phyloP scores from a whole-genome alignment of 2,329 filamentous ascomycete species.

The Waltergamsia citrina region DNA sequence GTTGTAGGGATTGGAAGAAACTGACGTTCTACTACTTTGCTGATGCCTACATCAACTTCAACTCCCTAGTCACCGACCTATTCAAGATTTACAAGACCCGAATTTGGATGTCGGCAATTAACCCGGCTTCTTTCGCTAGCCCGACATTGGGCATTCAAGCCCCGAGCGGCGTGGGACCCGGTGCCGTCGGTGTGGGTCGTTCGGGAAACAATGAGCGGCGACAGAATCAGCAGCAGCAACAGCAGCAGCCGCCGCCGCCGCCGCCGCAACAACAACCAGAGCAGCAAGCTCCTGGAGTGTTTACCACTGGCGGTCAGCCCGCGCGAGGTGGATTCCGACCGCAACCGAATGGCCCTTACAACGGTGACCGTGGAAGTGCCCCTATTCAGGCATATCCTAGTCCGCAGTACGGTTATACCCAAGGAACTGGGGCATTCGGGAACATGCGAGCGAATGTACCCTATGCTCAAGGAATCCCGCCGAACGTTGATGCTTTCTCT shows the following conservation, averaged over 20 bases:
- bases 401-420: constrained; percentile 23
- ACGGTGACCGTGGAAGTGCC: constrained; percentile 1
- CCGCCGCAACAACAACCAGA: constrained; percentile 16
- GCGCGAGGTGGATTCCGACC: constrained; percentile 29
- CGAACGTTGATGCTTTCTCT: constrained; percentile 18
- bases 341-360: constrained; percentile 22
- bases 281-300: constrained; percentile 10
- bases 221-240: constrained; percentile 22
- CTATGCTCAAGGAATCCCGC: constrained; percentile 17
- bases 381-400: constrained; percentile 20
- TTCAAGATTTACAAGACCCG: constrained; percentile 99
- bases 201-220: constrained; percentile 34
- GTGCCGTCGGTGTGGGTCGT: constrained; percentile 51
- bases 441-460: constrained; percentile 18
- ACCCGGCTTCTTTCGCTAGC: constrained; percentile 88
- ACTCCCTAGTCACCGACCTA: constrained; percentile 88
- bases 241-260: constrained; percentile 21
- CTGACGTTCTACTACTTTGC: constrained; percentile 99
- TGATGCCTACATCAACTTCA: constrained; percentile 98
- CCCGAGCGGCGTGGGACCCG: constrained; percentile 56
- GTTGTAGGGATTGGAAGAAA: constrained; percentile 88
- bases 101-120: constrained; percentile 99
- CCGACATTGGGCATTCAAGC: constrained; percentile 64
- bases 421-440: constrained; percentile 18
- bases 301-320: constrained; percentile 24